A percentile compares a stretch with the other conserved stretches of the same genome.
Evolutionary conservation across 2,329 filamentous ascomycete genomes (phyloP).

Genomic region (Myotisia sp.): DNA sequence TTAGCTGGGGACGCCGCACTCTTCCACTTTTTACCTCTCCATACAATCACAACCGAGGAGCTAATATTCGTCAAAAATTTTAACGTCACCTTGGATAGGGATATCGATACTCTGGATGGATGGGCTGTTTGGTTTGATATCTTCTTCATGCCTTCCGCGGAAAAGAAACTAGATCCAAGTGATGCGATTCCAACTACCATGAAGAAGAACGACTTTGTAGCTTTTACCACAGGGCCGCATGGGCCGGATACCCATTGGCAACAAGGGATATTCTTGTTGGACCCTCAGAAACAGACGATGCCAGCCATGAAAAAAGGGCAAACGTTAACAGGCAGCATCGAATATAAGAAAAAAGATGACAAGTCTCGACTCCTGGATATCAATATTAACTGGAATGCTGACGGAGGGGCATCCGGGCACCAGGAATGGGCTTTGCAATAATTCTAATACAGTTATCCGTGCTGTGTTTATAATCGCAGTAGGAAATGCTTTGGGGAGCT

Average conservation of each 20-base stretch:
- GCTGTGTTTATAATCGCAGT: no score
- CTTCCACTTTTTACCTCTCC: conserved; percentile 64
- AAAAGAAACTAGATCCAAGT: conserved; percentile 35
- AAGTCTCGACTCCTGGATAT: conserved; percentile 57
- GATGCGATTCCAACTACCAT: conserved; percentile 47
- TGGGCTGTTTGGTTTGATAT: conserved; percentile 91
- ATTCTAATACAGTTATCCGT: conserved; percentile 1
- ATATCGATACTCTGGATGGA: conserved; percentile 62
- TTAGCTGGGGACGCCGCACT: conserved; percentile 41
- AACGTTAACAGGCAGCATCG: conserved; percentile 51
- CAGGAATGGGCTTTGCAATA: conserved; percentile 31
- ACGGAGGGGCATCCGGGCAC: conserved; percentile 24
- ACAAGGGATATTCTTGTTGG: conserved; percentile 61
- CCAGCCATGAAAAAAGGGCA: conserved; percentile 39
- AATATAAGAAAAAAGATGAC: conserved; percentile 54
- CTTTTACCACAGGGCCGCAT: conserved; percentile 75
- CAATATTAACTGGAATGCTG: conserved; percentile 46
- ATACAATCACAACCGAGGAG: conserved; percentile 56
- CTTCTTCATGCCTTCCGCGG: conserved; percentile 59
- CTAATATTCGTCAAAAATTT: conserved; percentile 62
- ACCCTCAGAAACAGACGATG: conserved; percentile 39
- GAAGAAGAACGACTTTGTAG: conserved; percentile 49
- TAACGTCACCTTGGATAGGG: conserved; percentile 44
- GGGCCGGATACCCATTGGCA: conserved; percentile 78
- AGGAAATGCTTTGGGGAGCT: no score